Evolutionary conservation across 176 grass and related monocot species (phyloP).

Genomic region (Triticum aestivum): DNA sequence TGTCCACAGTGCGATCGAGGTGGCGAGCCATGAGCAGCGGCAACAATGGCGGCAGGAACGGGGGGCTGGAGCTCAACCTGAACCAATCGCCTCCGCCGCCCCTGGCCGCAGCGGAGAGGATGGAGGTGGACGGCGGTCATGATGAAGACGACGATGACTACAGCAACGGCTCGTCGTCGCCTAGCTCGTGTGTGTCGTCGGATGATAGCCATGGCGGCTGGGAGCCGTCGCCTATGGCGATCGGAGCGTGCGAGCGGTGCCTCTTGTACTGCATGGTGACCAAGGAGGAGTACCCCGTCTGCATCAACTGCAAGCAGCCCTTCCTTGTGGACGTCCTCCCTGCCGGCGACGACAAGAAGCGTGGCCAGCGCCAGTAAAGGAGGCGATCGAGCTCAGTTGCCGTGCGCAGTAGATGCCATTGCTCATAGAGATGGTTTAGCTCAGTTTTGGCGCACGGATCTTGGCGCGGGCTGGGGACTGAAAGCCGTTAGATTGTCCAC

Average conservation of each 20-base stretch:
- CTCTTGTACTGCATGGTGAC: constrained; percentile 71
- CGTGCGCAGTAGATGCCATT: constrained; percentile 29
- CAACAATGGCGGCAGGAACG: constrained; percentile 7
- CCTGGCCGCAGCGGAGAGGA: neutral
- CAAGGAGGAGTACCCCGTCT: constrained; percentile 54
- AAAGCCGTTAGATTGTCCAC: constrained; percentile 37
- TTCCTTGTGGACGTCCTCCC: constrained; percentile 48
- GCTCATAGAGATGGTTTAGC: constrained; percentile 27
- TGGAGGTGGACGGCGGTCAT: constrained; percentile 20
- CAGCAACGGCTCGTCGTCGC: constrained; percentile 43
- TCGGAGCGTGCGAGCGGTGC: constrained; percentile 60
- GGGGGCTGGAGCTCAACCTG: constrained; percentile 51
- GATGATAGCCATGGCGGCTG: constrained; percentile 33
- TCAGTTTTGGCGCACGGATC: neutral
- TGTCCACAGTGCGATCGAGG: neutral
- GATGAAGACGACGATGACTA: neutral
- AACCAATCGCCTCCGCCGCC: constrained; percentile 45
- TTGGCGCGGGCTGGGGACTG: neutral
- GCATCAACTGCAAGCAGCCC: constrained; percentile 66
- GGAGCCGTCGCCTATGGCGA: constrained; percentile 44
- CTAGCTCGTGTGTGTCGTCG: constrained; percentile 64
- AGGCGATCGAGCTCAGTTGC: too few species aligned
- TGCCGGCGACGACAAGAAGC: constrained; percentile 27
- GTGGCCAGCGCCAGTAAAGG: constrained; percentile 29
- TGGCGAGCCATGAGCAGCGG: constrained; percentile 36